Percentiles rank a stretch among this genome's conserved stretches.
phyloP scores from a whole-genome alignment of 495 filamentous ascomycete species.

The Aspergillus nidulans region DNA sequence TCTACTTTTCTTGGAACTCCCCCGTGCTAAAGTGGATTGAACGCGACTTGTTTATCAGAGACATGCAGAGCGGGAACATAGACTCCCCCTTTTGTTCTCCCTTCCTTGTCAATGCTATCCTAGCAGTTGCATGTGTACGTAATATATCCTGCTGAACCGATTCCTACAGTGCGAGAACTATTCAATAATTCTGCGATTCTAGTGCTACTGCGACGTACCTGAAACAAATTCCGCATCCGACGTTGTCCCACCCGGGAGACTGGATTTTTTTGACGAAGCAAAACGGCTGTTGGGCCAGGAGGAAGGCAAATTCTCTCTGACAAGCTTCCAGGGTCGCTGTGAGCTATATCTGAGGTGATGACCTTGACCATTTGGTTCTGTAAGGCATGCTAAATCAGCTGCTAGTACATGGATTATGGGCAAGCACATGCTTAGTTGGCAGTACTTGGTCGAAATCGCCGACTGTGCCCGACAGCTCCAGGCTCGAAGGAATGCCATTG shows the following conservation, averaged over 20 bases:
- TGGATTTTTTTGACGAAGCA: not conserved
- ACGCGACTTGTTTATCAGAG: conserved; percentile 32
- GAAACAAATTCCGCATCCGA: not conserved
- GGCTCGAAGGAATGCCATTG: not conserved
- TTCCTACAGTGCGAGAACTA: not conserved
- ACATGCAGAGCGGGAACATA: conserved; percentile 25
- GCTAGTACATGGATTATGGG: not conserved
- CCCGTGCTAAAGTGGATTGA: conserved; percentile 32
- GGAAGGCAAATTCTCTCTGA: not conserved
- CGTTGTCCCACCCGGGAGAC: not conserved
- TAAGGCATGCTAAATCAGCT: not conserved
- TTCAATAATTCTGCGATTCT: not conserved
- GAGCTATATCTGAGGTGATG: not conserved
- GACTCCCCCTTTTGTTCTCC: conserved; percentile 35
- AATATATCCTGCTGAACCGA: not conserved
- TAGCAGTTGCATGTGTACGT: conserved; percentile 35
- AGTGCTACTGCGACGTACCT: not conserved
- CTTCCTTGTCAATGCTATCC: conserved; percentile 41
- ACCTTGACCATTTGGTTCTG: not conserved
- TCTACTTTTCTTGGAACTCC: conserved; percentile 41
- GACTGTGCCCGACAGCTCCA: not conserved
- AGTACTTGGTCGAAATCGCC: not conserved
- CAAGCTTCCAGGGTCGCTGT: not conserved
- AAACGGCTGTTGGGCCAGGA: not conserved
- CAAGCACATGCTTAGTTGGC: not conserved